Evolutionary conservation across 306 rosid species (phyloP).

Genomic region (Quercus aquifolioides): DNA sequence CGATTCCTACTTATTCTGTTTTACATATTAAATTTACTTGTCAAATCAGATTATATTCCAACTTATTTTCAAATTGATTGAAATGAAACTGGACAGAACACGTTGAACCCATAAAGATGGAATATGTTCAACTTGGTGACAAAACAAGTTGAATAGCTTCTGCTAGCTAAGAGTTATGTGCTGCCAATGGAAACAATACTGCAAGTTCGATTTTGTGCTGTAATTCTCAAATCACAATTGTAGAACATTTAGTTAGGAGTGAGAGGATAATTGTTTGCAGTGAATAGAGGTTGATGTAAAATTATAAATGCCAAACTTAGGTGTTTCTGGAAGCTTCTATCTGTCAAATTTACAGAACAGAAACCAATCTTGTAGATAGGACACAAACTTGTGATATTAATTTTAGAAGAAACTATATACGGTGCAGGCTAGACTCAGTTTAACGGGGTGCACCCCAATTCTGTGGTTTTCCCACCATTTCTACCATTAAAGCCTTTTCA

Average conservation of each 20-base stretch:
- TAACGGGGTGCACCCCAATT: not conserved
- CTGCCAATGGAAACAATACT: too few species aligned
- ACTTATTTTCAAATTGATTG: not conserved
- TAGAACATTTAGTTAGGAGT: not conserved
- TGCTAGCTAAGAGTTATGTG: too few species aligned
- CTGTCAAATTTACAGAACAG: not conserved
- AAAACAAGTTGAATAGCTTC: too few species aligned
- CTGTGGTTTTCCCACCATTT: too few species aligned
- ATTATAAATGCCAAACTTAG: not conserved
- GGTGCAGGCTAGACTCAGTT: not conserved
- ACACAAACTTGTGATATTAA: not conserved
- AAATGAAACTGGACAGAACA: not conserved
- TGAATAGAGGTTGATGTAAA: not conserved
- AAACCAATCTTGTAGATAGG: not conserved
- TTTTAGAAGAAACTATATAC: too few species aligned
- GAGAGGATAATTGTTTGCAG: not conserved
- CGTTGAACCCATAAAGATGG: not conserved
- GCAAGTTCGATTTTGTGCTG: too few species aligned
- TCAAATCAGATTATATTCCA: not conserved
- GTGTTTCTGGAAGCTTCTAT: not conserved
- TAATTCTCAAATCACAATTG: too few species aligned
- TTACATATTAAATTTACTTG: not conserved
- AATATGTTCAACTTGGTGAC: too few species aligned
- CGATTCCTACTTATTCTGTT: not conserved
- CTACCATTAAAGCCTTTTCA: not conserved